phyloP scores from a whole-genome alignment of 306 rosid genomes.

The Luffa aegyptiaca region DNA sequence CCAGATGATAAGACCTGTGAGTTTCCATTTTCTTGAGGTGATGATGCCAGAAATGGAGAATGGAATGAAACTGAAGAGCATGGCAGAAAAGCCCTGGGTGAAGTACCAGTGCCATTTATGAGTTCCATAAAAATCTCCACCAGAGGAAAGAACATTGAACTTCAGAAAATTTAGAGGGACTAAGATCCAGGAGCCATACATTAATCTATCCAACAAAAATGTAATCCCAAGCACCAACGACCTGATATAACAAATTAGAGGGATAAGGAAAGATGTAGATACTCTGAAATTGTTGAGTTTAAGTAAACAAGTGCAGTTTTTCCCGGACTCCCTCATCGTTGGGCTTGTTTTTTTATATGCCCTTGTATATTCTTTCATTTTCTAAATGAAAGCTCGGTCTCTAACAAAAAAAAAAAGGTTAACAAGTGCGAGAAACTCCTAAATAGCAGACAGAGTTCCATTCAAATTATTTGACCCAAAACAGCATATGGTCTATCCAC shows the following conservation, averaged over 20 bases:
- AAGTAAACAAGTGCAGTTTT: background rate
- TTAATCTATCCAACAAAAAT: slow-evolving; percentile 53
- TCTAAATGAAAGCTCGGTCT: too few relatives aligned
- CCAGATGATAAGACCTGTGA: slow-evolving; percentile 74
- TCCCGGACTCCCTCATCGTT: too few relatives aligned
- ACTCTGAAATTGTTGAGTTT: background rate
- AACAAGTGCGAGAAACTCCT: background rate
- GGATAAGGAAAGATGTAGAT: background rate
- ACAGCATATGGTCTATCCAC: background rate
- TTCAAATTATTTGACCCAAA: background rate
- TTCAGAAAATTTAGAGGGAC: slow-evolving; percentile 85
- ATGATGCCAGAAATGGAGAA: slow-evolving; percentile 66
- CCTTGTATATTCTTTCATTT: too few relatives aligned
- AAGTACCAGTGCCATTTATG: slow-evolving; percentile 99
- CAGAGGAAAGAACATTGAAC: slow-evolving; percentile 88
- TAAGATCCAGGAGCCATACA: slow-evolving; percentile 78
- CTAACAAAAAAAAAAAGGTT: too few relatives aligned
- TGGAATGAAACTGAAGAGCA: slow-evolving; percentile 73
- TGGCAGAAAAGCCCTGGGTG: slow-evolving; percentile 80
- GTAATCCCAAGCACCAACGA: slow-evolving; percentile 60
- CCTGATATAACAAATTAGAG: slow-evolving; percentile 32
- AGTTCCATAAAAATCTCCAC: slow-evolving; percentile 97
- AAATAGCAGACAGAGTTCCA: background rate
- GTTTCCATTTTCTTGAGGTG: slow-evolving; percentile 70
- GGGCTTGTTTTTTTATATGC: too few relatives aligned